Percentiles rank a stretch among this genome's conserved stretches.
phyloP scores from a whole-genome alignment of 768 basidiomycete species.

The Macrolepiota fuliginosa region DNA sequence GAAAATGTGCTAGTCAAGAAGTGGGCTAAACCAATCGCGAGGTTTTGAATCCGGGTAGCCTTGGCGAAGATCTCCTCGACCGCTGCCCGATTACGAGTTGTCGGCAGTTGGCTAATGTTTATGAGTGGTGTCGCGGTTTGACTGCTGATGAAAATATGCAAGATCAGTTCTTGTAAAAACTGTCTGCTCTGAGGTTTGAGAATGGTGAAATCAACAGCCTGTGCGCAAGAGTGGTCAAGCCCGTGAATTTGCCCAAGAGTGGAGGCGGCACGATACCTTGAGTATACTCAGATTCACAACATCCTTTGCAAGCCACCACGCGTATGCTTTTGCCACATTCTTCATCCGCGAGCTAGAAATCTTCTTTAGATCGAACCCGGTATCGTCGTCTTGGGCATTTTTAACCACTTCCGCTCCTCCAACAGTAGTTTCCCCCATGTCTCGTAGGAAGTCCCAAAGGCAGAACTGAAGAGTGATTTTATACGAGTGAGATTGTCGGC shows the following conservation, averaged over 20 bases:
- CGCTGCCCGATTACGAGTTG: constrained; percentile 51
- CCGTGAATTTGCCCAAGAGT: neutral
- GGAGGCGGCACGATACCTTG: constrained; percentile 54
- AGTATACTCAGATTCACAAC: constrained; percentile 70
- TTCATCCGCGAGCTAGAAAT: constrained; percentile 55
- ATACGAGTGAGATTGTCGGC: constrained; percentile 75
- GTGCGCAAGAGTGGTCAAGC: neutral
- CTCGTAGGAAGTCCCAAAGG: constrained; percentile 95
- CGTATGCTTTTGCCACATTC: constrained; percentile 84
- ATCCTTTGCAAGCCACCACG: constrained; percentile 92
- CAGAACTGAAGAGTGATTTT: constrained; percentile 93
- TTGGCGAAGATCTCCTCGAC: constrained; percentile 83
- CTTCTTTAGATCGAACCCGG: constrained; percentile 45
- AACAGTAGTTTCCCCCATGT: constrained; percentile 79
- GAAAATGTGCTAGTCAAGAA: constrained; percentile 53
- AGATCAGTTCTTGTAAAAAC: constrained; percentile 74
- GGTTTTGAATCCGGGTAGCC: constrained; percentile 56
- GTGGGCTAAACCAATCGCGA: constrained; percentile 76
- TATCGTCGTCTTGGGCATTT: constrained; percentile 46
- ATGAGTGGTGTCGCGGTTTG: constrained; percentile 73
- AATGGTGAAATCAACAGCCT: constrained; percentile 87
- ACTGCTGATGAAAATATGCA: constrained; percentile 67
- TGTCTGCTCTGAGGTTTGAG: constrained; percentile 59
- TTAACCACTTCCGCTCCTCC: constrained; percentile 80
- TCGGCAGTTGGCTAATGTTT: constrained; percentile 31